phyloP scores from a whole-genome alignment of 2,329 filamentous ascomycete genomes.

The Gliomastix tumulicola region DNA sequence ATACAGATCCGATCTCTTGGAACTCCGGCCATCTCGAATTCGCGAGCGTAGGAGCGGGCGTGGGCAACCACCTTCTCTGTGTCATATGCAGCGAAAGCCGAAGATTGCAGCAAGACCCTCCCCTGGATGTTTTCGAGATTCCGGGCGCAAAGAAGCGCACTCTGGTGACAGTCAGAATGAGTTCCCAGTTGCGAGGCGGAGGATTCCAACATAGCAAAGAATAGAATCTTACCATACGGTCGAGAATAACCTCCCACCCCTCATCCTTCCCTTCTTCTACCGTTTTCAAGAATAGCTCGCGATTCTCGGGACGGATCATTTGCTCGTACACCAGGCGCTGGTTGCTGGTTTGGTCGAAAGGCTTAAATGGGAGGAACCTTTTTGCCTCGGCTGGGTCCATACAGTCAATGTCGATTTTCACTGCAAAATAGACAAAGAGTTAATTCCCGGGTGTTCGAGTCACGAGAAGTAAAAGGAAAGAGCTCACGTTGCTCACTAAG shows the following conservation, averaged over 20 bases:
- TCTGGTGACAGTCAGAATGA: constrained; percentile 13
- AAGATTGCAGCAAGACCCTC: constrained; percentile 40
- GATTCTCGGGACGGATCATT: constrained; percentile 33
- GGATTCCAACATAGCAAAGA: background rate
- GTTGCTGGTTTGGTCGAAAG: constrained; percentile 43
- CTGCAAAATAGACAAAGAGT: constrained; percentile 15
- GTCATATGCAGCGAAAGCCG: constrained; percentile 37
- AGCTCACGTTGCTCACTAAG: constrained; percentile 30
- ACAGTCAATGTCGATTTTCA: constrained; percentile 44
- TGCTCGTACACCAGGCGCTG: constrained; percentile 40
- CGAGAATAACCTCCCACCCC: constrained; percentile 41
- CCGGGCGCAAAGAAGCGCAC: constrained; percentile 37
- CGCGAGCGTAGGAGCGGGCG: constrained; percentile 34
- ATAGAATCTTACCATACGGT: constrained; percentile 25
- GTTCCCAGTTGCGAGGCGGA: background rate
- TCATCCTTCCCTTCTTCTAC: constrained; percentile 34
- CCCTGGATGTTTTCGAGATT: constrained; percentile 37
- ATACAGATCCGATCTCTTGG: constrained; percentile 38
- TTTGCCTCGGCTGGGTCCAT: constrained; percentile 44
- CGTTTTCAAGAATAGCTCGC: constrained; percentile 29
- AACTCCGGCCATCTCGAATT: constrained; percentile 37
- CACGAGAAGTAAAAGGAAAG: background rate
- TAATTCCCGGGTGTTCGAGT: too few species aligned
- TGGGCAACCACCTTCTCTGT: constrained; percentile 35
- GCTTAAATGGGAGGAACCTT: constrained; percentile 32